Evolutionary conservation across 1,139 yeast species (phyloP).

Genomic region (Kurtzmaniella natalensis): DNA sequence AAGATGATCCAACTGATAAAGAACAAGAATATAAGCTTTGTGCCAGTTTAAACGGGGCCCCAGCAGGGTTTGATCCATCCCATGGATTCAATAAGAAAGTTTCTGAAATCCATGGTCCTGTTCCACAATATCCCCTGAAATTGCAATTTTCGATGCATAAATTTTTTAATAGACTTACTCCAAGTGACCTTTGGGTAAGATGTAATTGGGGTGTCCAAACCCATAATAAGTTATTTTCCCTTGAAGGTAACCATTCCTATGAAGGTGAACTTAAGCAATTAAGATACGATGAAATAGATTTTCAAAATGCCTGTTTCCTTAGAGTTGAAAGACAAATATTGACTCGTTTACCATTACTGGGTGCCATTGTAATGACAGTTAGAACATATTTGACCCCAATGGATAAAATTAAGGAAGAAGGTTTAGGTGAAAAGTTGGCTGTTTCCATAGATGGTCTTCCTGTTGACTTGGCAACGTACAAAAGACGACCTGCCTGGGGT

Average conservation of each 20-base stretch:
- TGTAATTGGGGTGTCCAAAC: constrained; percentile 43
- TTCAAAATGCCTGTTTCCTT: constrained; percentile 31
- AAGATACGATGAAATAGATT: constrained; percentile 28
- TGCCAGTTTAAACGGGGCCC: constrained; percentile 36
- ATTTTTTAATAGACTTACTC: constrained; percentile 33
- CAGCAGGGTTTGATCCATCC: constrained; percentile 42
- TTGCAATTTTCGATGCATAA: constrained; percentile 34
- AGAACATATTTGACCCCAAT: constrained; percentile 40
- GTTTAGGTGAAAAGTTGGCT: constrained; percentile 39
- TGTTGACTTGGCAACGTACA: constrained; percentile 54
- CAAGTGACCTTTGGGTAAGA: constrained; percentile 37
- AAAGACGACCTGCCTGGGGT: constrained; percentile 62
- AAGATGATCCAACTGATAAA: constrained; percentile 29
- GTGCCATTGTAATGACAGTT: constrained; percentile 38
- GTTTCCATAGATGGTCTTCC: constrained; percentile 61
- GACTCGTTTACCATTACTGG: constrained; percentile 34
- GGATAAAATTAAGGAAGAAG: constrained; percentile 30
- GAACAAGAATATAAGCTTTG: constrained; percentile 34
- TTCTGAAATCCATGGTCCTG: constrained; percentile 37
- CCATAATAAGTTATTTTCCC: constrained; percentile 23
- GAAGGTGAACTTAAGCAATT: constrained; percentile 25
- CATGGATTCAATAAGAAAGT: constrained; percentile 29
- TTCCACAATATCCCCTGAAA: constrained; percentile 35
- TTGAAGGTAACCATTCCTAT: constrained; percentile 31
- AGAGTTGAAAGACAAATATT: constrained; percentile 41